Conservation (phyloP, 257 asterid genomes). For the Ballota nigra region DNA sequence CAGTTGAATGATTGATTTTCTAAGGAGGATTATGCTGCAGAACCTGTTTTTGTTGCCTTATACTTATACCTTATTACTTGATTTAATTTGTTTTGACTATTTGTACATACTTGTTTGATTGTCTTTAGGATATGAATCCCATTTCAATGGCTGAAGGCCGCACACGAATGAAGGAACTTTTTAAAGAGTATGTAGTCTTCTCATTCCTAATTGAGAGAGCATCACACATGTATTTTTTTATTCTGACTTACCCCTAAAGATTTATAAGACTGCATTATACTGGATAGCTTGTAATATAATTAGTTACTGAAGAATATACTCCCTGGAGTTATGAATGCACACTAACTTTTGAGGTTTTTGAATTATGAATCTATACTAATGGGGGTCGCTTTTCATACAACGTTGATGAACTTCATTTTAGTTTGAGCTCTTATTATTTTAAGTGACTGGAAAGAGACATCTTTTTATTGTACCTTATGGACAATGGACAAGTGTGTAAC, state of each 20-base stretch:
- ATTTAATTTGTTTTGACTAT: constrained; percentile 9
- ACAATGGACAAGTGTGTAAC: not conserved
- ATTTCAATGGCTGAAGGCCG: constrained; percentile 79
- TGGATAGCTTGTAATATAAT: not conserved
- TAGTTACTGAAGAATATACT: not conserved
- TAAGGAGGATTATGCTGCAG: constrained; percentile 16
- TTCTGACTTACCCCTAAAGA: constrained; percentile 8
- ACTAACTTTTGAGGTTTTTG: not conserved
- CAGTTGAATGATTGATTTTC: constrained; percentile 10
- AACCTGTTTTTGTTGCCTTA: not conserved
- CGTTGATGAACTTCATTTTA: not conserved
- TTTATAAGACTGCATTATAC: not conserved
- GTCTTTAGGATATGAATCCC: constrained; percentile 70
- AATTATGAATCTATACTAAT: not conserved
- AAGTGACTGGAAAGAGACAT: not conserved
- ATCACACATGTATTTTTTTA: not conserved
- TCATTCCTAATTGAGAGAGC: constrained; percentile 19
- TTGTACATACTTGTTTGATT: constrained; percentile 16
- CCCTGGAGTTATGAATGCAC: not conserved
- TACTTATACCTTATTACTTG: not conserved
- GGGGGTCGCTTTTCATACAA: not conserved
- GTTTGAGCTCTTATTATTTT: not conserved
- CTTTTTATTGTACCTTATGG: not conserved
- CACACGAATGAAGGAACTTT: constrained; percentile 48
- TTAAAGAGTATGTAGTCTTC: constrained; percentile 59